Evolutionary conservation across 2,329 filamentous ascomycete species (phyloP), one percentile per base, ranked within the genome.

Genomic region (Davidsoniella virescens): DNA sequence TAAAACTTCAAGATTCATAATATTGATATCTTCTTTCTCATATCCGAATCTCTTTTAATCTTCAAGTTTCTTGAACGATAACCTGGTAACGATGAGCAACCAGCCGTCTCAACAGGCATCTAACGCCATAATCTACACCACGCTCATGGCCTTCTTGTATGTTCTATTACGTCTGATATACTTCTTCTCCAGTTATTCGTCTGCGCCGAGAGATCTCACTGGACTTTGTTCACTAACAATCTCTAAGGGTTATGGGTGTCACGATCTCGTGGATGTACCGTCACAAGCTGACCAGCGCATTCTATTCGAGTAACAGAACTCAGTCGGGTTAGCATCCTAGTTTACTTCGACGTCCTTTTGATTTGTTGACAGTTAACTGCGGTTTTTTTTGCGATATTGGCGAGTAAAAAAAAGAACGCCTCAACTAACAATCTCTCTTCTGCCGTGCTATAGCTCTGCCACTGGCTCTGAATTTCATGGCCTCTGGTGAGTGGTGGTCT

Each of bases 401-500:
- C 20, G 33, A 38, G 8, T 5, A 44, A 8, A 18, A 8, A 18
- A 42, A 26, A 44, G n/a, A 18, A 17, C 20, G 17, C 36, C 43
- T n/a, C 25, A 20, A 42, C 43, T 52, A 36, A 47, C 46, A 37
- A 1, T 50, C 8, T 17, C n/a, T 33, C 29, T n/a, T 36, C 47
- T 47, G 36, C 61, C 54, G 47, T 9, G 49, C 55, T 57, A 54
- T 59, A 92, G 85, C 82, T 57, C 68, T 87, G 56, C 85, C 85
- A 58, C 70, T 92, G 65, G 84, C 85, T 64, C 72, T 92, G 62
- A 92, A 92, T 69, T 92, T 92, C 70, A 84, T 92, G 69, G 85
- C 85, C 65, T 86, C 84, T 70, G 84, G 85, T 92, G 79, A 90
- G 85, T 90, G 67, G 65, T 65, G 63, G 63, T 50, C 44, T 50